Evolutionary conservation across 495 filamentous ascomycete genomes (phyloP).

Genomic region (Echria macrotheca): DNA sequence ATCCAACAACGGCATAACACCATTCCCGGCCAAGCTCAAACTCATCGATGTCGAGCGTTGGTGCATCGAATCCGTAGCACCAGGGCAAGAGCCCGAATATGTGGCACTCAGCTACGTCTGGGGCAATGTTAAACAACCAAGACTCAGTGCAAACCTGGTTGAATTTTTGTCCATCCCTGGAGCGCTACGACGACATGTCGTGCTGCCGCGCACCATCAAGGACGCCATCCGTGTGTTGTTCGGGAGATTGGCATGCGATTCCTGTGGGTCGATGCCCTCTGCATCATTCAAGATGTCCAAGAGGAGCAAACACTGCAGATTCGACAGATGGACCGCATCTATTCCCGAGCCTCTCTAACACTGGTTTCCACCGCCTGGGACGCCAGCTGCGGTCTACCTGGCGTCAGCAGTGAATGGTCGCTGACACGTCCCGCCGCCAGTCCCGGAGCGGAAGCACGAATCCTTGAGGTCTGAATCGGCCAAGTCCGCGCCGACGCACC

Average conservation of each 20-base stretch:
- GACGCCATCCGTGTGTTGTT: not conserved
- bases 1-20: too few species aligned
- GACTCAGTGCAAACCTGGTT: not conserved
- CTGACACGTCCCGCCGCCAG: too few species aligned
- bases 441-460: too few species aligned
- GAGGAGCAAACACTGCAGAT: not conserved
- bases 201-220: not conserved
- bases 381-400: too few species aligned
- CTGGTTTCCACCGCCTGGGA: not conserved
- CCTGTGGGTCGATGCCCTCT: constrained; percentile 1
- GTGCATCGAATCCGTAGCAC: not conserved
- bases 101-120: not conserved
- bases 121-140: not conserved
- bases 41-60: not conserved
- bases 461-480: too few species aligned
- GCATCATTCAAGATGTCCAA: not conserved
- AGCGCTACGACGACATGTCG: not conserved
- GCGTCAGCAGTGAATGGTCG: too few species aligned
- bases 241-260: not conserved
- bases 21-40: not conserved
- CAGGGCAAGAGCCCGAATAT: not conserved
- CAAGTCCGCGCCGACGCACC: too few species aligned
- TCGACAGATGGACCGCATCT: constrained; percentile 1
- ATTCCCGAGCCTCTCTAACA: not conserved
- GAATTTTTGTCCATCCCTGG: too few species aligned